Evolutionary conservation across 2,329 filamentous ascomycete species (phyloP), one percentile per base, ranked within the genome.

Genomic region (Ophiostoma montium): DNA sequence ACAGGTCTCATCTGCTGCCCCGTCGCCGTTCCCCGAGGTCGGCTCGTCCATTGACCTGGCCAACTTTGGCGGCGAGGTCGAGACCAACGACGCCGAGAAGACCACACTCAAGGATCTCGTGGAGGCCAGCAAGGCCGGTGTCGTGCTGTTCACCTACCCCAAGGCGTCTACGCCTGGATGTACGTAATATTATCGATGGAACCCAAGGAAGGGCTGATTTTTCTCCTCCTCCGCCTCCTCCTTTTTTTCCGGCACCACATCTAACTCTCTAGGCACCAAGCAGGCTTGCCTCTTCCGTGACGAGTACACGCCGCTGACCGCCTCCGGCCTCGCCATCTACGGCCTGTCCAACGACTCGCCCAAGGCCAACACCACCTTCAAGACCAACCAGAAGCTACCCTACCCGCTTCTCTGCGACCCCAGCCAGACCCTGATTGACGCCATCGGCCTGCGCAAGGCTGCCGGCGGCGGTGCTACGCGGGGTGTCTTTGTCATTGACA

Each of bases 271-370:
- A 95, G 89, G 90, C 74, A 96, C 88, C 50, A 92, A 75, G 52
- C 92, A 98, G 74, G 92, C 76, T 54, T 95, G 89, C 68, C 72
- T 90, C 57, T 96, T 98, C 75, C 84, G 92, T 61, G 89, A 96
- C 72, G 74, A 79, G 21, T 86, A 94, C 68, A 69, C 74, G 43
- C 70, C 81, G 46, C 75, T 96, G 49, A 90, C 84, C 11, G 75
- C 79, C 27, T 83, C 78, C 49, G 90, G 90, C 9, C 78, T 94
- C 52, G 75, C 81, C 61, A 87, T 98, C 67, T 96, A 86, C 64
- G 92, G 92, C 50, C 80, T 98, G 46, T 94, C 86, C 54, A 78
- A 78, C 57, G 92, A 96, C 69, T 84, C 81, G 44, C 80, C 87
- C 59, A 94, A 92, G 68, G 80, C 87, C 59, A 98, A 98, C 70